A percentile compares a stretch with the other conserved stretches of the same genome.
These are phyloP conservation scores for Acacia concinna DNA, from an alignment of 331 rosid species.

Conservation along the genomic window DNA sequence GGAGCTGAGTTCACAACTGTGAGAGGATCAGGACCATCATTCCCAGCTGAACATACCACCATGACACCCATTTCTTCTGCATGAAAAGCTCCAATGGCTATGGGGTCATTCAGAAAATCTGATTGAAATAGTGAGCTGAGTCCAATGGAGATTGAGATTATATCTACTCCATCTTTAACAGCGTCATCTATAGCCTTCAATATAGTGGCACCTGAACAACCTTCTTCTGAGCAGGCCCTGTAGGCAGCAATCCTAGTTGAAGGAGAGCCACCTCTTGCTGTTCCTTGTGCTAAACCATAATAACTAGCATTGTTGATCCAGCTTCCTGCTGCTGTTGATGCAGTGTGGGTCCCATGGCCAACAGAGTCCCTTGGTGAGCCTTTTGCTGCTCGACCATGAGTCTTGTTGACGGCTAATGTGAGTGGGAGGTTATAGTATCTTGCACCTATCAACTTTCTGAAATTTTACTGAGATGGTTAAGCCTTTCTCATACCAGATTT, in stretches of 20 bases:
- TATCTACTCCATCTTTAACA: slow-evolving; percentile 78
- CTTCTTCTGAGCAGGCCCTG: slow-evolving; percentile 80
- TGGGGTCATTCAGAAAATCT: slow-evolving; percentile 69
- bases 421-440: slow-evolving; percentile 57
- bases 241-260: slow-evolving; percentile 76
- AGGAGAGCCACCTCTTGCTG: slow-evolving; percentile 79
- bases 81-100: slow-evolving; percentile 94
- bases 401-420: slow-evolving; percentile 35
- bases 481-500: neutral
- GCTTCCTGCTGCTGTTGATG: slow-evolving; percentile 77
- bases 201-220: slow-evolving; percentile 72
- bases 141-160: slow-evolving; percentile 89
- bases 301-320: slow-evolving; percentile 67
- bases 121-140: slow-evolving; percentile 62
- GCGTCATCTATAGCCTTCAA: slow-evolving; percentile 91
- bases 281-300: slow-evolving; percentile 75
- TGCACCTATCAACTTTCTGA: slow-evolving; percentile 92
- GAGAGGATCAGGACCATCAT: slow-evolving; percentile 81
- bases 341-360: slow-evolving; percentile 90
- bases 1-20: slow-evolving; percentile 87
- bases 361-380: slow-evolving; percentile 78
- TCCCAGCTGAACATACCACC: slow-evolving; percentile 92
- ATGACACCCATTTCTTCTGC: slow-evolving; percentile 77
- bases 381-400: slow-evolving; percentile 30
- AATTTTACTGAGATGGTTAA: slow-evolving; percentile 11